Evolutionary conservation across 257 asterid species (phyloP), one percentile per base, ranked within the genome.

Genomic region (Mitragyna speciosa): DNA sequence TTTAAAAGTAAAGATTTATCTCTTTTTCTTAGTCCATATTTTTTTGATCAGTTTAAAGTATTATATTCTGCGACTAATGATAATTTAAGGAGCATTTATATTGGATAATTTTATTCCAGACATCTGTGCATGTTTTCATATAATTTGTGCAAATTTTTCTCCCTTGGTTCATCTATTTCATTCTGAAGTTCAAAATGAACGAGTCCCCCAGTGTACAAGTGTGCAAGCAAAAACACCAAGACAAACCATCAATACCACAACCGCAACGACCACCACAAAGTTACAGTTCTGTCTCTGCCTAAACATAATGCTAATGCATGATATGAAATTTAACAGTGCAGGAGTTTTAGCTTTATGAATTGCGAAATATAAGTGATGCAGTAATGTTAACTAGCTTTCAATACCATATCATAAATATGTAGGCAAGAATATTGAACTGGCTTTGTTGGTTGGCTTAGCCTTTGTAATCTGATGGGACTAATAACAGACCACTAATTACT

Each of bases 1-100:
- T 39, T 31, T 36, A 4, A 75, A 16, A 7, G n/a, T 24, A 12
- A 48, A 24, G 15, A 26, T 33, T 33, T 26, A 41, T 47, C 63
- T 58, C 45, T 22, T 22, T 31, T 49, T 30, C 17, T 28, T 47
- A 33, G 9, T 30, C 26, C 73, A 7, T 73, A 20, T 64, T 28
- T 41, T 12, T 47, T 70, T 36, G 22, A 43, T 70, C 71, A 39
- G 47, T 61, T 75, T 68, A 31, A 16, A 52, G 31, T 59, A 10
- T 45, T 31, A 15, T 30, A 11, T 70, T 39, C 20, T 26, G 63
- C 48, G 30, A 64, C 26, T 19, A 54, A 12, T 61, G 20, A 5
- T 36, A 59, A 14, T 63, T 59, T 73, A 68, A 79, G 59, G 41
- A 45, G 76, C 17, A 58, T 59, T 71, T 73, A 8, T n/a, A 54